Evolutionary conservation across 2,329 filamentous ascomycete species (phyloP).

Genomic region (Fusarium sp.): DNA sequence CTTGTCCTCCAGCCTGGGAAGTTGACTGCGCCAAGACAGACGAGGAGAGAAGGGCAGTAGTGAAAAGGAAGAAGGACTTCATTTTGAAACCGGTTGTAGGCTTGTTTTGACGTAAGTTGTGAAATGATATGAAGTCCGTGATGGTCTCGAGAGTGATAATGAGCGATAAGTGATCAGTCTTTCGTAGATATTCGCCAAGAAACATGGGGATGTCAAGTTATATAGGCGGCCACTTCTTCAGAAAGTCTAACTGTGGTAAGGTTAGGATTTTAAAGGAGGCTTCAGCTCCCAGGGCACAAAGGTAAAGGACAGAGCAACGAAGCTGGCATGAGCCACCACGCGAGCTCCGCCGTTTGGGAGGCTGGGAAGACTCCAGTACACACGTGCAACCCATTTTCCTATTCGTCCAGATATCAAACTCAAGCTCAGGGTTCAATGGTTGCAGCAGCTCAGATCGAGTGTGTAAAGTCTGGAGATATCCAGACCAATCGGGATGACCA

Average conservation of each 20-base stretch:
- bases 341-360: neutral
- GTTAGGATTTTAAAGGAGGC: no score
- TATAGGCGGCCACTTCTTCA: neutral
- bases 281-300: no score
- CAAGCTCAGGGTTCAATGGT: neutral
- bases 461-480: neutral
- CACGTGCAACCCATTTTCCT: neutral
- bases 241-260: no score
- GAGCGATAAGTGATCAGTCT: neutral
- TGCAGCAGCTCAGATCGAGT: neutral
- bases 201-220: neutral
- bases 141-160: neutral
- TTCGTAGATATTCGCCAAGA: neutral
- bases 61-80: conserved; percentile 6
- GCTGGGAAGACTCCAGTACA: neutral
- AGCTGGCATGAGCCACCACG: neutral
- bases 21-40: neutral
- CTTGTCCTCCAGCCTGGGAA: neutral
- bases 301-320: no score
- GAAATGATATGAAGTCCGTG: no score
- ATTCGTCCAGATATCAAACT: neutral
- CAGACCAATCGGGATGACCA: neutral
- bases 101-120: neutral
- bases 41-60: neutral
- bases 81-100: neutral